Base-by-base conservation (phyloP, 176 grass and related monocot genomes). In the Carex parvula region DNA sequence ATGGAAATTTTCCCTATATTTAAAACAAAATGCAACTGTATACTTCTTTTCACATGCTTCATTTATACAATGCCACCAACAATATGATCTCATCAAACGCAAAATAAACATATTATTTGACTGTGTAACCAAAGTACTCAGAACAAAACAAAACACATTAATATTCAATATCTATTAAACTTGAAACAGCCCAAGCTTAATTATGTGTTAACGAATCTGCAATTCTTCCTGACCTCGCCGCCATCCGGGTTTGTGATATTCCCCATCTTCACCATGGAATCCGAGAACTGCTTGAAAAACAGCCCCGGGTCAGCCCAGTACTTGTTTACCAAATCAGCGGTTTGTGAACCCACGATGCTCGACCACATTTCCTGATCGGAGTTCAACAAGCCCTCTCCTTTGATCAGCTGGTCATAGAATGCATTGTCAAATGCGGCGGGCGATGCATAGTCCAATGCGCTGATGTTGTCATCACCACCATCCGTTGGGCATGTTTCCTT, bases 301-400 rank as follows among this genome's bases (percentile, higher is more conserved):
- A 89, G 66, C 0, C 14, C 83, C 0, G 93, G 70, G 81, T 99
- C 85, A 2, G 91, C 91, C 93, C 91, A 99, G 64, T 95, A 99
- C 61, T 93, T 88, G 63, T 83, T 91, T 52, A 99, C 91, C 21
- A 92, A 87, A 70, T 92, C 89, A 29, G 91, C 79, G 2, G 96
- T 99, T 0, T 92, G 70, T 62, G 93, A 89, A 35, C 89, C 91
- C 3, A 89, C 44, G 3, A 95, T 20, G 62, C 91, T 88, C 1
- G 96, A 99, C 87, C 91, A 99, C 93, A 99, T 95, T 93, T 95
- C 92, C 93, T 99, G 96, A 81, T 99, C 96, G 2, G 96, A 99
- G 85, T 93, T 95, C 42, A 99, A 89, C 20, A 99, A 89, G n/a
- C 93, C 96, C 44, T 93, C 87, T 5, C 96, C 93, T 29, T 92